Percentiles rank a stretch among this genome's conserved stretches.
Conservation (phyloP, 441 rosid species). For the Pelargonium citronellum region DNA sequence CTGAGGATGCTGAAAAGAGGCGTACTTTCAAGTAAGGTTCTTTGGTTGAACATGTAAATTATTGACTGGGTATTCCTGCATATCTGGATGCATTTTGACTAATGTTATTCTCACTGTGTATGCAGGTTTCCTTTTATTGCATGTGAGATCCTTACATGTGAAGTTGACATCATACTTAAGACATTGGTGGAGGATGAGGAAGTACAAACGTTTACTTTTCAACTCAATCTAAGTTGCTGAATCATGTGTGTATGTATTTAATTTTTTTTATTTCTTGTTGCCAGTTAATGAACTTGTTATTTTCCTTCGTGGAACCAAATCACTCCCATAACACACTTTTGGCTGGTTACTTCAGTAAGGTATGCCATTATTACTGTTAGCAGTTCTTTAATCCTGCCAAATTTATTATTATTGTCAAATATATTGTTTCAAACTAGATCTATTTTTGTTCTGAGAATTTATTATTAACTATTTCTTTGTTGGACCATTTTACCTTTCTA, state of each 20-base stretch:
- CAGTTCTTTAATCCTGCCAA: background rate
- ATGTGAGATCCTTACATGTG: constrained; percentile 72
- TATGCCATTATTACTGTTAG: constrained; percentile 24
- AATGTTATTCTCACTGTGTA: constrained; percentile 16
- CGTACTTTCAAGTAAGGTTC: constrained; percentile 50
- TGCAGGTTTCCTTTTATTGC: constrained; percentile 57
- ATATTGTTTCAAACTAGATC: background rate
- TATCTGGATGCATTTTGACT: constrained; percentile 20
- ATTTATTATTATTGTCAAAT: constrained; percentile 8
- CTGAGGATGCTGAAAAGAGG: constrained; percentile 51
- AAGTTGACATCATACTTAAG: constrained; percentile 69
- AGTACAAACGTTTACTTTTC: constrained; percentile 3
- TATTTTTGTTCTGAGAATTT: background rate
- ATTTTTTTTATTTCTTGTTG: constrained; percentile 21
- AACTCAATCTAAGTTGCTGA: constrained; percentile 3
- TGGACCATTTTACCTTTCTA: constrained; percentile 23
- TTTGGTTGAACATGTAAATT: constrained; percentile 17
- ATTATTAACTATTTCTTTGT: background rate
- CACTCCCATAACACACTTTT: constrained; percentile 45
- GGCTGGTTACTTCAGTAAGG: constrained; percentile 81
- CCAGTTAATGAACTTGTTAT: constrained; percentile 63
- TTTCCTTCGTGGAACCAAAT: constrained; percentile 55
- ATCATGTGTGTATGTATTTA: constrained; percentile 8
- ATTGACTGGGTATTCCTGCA: constrained; percentile 10
- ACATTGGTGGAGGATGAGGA: constrained; percentile 58